Evolutionary conservation across 225 moss, liverwort and hornwort genomes (phyloP).

Genomic region (Marchantia paleacea): DNA sequence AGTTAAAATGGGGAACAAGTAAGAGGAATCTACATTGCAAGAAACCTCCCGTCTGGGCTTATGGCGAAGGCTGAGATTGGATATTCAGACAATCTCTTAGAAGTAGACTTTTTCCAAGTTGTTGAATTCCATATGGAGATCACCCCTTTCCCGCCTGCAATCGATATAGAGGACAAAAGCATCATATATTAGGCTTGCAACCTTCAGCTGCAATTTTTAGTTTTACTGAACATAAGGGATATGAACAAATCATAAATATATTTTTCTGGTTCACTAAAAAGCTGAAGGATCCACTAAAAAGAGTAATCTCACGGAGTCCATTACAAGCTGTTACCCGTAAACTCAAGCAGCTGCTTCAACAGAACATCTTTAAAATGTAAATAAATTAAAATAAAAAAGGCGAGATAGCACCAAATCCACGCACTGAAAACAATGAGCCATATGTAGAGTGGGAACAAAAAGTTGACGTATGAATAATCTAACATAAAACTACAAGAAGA

Average conservation of each 20-base stretch:
- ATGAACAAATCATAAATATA: not conserved
- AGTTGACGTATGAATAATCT: no score
- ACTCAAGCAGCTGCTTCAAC: no score
- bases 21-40: slow-evolving; percentile 36
- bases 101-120: slow-evolving; percentile 54
- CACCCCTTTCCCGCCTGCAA: slow-evolving; percentile 49
- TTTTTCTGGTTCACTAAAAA: not conserved
- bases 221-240: not conserved
- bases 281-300: no score
- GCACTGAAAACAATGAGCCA: no score
- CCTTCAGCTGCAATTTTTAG: not conserved
- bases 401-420: no score
- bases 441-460: no score
- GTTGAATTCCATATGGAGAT: slow-evolving; percentile 60
- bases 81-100: slow-evolving; percentile 55
- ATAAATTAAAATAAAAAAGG: no score
- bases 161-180: not conserved
- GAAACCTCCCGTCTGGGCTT: slow-evolving; percentile 64
- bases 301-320: no score
- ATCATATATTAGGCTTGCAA: not conserved
- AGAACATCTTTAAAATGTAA: no score
- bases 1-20: not conserved
- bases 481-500: no score
- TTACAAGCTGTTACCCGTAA: no score
- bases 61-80: slow-evolving; percentile 73